Evolutionary conservation across 2,329 filamentous ascomycete genomes (phyloP).

Genomic region (Talaromyces islandicus): DNA sequence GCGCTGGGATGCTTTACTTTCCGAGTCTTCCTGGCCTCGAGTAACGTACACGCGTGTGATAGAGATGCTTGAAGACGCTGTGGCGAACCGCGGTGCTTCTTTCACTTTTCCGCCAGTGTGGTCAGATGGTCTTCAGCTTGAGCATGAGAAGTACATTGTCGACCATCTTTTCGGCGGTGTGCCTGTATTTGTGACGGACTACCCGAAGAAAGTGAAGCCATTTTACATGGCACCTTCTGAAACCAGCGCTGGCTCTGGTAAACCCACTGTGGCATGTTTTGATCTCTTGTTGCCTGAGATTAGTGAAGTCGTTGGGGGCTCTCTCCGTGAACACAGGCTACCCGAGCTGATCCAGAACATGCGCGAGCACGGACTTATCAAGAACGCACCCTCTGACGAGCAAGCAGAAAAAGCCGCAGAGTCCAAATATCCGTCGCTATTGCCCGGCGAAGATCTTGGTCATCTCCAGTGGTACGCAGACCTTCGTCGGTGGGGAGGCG

Average conservation of each 20-base stretch:
- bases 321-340: slow-evolving; percentile 78
- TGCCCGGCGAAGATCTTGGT: slow-evolving; percentile 36
- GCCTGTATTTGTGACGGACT: slow-evolving; percentile 89
- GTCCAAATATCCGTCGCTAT: slow-evolving; percentile 29
- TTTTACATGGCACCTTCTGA: slow-evolving; percentile 73
- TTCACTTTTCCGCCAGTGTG: slow-evolving; percentile 68
- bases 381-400: slow-evolving; percentile 12
- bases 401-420: background rate
- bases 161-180: slow-evolving; percentile 54
- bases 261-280: slow-evolving; percentile 74
- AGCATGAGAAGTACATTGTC: slow-evolving; percentile 88
- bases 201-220: slow-evolving; percentile 81
- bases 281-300: slow-evolving; percentile 81
- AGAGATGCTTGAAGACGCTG: slow-evolving; percentile 56
- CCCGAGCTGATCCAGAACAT: slow-evolving; percentile 63
- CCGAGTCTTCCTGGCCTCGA: slow-evolving; percentile 60
- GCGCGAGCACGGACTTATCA: slow-evolving; percentile 59
- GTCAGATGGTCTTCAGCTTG: slow-evolving; percentile 72
- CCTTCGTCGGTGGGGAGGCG: slow-evolving; percentile 81
- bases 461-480: slow-evolving; percentile 80
- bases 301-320: slow-evolving; percentile 82
- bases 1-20: slow-evolving; percentile 67
- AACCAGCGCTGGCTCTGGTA: background rate
- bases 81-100: slow-evolving; percentile 39
- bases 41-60: slow-evolving; percentile 81